phyloP scores from a whole-genome alignment of 768 basidiomycete species.

The Lyophyllum decastes region DNA sequence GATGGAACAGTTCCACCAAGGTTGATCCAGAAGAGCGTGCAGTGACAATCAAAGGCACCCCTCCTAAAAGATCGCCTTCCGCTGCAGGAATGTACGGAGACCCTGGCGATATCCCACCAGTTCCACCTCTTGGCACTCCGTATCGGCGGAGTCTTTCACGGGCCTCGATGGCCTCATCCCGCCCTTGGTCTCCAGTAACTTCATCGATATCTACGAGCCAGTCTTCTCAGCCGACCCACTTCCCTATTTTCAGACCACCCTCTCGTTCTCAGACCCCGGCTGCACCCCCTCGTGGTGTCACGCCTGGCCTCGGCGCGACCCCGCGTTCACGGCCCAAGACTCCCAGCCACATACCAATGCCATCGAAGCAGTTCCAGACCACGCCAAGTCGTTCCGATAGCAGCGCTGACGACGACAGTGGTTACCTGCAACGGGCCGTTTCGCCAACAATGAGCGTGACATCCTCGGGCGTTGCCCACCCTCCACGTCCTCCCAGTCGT shows the following conservation, averaged over 20 bases:
- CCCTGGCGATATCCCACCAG: conserved; percentile 40
- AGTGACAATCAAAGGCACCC: conserved; percentile 46
- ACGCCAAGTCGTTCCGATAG: conserved; percentile 18
- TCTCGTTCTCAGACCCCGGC: conserved; percentile 67
- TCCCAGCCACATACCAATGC: conserved; percentile 77
- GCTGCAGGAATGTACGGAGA: conserved; percentile 39
- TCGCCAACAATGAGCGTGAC: conserved; percentile 56
- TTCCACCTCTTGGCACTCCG: conserved; percentile 48
- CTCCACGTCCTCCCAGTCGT: conserved; percentile 75
- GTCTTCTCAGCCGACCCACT: conserved; percentile 44
- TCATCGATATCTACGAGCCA: conserved; percentile 72
- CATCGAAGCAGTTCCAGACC: conserved; percentile 45
- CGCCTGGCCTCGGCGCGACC: conserved; percentile 38
- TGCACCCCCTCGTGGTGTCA: conserved; percentile 28
- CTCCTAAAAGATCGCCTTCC: conserved; percentile 54
- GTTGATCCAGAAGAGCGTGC: conserved; percentile 57
- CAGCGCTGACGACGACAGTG: conserved; percentile 39
- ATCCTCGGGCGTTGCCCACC: conserved; percentile 47
- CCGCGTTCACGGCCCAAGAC: conserved; percentile 78
- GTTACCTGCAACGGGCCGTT: conserved; percentile 56
- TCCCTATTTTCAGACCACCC: conserved; percentile 44
- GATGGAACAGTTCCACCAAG: conserved; percentile 84
- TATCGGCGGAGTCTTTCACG: conserved; percentile 70
- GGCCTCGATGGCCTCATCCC: conserved; percentile 74
- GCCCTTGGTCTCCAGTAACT: conserved; percentile 79